These are phyloP conservation scores for Thraustochytrium sp. DNA, from an alignment of 352 stramenopile species.

Conservation along the genomic window DNA sequence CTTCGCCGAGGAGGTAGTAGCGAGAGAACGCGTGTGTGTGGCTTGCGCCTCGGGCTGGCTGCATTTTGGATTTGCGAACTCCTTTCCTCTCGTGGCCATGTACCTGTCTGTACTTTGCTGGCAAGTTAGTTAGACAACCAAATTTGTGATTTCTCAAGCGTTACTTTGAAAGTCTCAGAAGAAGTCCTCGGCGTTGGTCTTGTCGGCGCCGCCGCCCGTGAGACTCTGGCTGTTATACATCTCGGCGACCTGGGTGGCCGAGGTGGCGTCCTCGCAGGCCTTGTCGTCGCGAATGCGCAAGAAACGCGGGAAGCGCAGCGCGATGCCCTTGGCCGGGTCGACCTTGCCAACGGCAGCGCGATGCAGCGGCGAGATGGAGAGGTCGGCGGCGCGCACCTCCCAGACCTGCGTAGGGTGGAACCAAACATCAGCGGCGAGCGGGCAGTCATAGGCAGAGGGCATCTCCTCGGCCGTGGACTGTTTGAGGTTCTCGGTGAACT, in stretches of 20 bases:
- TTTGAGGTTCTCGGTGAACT: conserved; percentile 67
- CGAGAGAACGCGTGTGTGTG: too few species aligned
- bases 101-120: too few species aligned
- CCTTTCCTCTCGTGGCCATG: too few species aligned
- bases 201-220: neutral
- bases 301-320: conserved; percentile 96
- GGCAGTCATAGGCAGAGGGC: conserved; percentile 82
- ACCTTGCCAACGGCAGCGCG: conserved; percentile 86
- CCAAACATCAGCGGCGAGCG: conserved; percentile 85
- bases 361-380: conserved; percentile 97
- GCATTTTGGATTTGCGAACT: too few species aligned
- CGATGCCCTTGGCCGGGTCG: conserved; percentile 74
- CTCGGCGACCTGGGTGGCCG: conserved; percentile 84
- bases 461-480: conserved; percentile 74
- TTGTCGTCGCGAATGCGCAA: conserved; percentile 97
- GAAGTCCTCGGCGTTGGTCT: neutral
- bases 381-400: conserved; percentile 96
- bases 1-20: neutral
- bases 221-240: conserved; percentile 74
- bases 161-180: neutral
- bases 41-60: too few species aligned
- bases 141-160: too few species aligned
- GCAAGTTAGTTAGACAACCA: too few species aligned
- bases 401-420: conserved; percentile 81
- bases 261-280: conserved; percentile 87